phyloP scores from a whole-genome alignment of 495 filamentous ascomycete genomes.

The Apodospora peruviana region DNA sequence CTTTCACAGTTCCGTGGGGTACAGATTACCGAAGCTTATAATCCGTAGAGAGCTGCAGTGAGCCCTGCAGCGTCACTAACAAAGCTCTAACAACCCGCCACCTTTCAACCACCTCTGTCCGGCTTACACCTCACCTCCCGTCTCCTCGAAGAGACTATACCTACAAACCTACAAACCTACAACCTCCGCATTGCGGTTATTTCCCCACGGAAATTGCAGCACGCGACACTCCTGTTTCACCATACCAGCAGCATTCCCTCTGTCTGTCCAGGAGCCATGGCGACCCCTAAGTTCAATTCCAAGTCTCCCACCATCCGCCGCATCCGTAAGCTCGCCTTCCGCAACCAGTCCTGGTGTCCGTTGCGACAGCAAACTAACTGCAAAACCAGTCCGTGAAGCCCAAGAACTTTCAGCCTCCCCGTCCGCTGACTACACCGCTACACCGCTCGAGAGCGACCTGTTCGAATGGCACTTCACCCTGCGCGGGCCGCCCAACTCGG shows the following conservation, averaged over 20 bases:
- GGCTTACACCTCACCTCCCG: too few species aligned
- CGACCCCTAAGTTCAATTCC: conserved; percentile 55
- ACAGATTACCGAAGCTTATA: too few species aligned
- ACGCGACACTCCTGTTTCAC: too few species aligned
- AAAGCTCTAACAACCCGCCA: too few species aligned
- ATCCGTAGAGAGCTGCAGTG: too few species aligned
- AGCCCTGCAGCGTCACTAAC: too few species aligned
- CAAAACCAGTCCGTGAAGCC: conserved; percentile 68
- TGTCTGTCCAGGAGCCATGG: not conserved
- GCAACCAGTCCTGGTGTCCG: conserved; percentile 5
- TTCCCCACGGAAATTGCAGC: too few species aligned
- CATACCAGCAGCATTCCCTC: not conserved
- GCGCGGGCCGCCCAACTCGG: conserved; percentile 75
- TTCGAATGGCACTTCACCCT: conserved; percentile 99
- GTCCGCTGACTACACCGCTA: conserved; percentile 74
- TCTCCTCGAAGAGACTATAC: too few species aligned
- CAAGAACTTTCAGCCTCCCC: conserved; percentile 72
- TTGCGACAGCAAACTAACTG: conserved; percentile 11
- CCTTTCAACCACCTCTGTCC: too few species aligned
- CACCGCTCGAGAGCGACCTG: conserved; percentile 78
- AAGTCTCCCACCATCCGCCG: conserved; percentile 77
- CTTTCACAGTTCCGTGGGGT: too few species aligned
- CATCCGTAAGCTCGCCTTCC: conserved; percentile 49
- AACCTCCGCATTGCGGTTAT: too few species aligned
- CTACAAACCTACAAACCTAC: too few species aligned